Evolutionary conservation across 176 grass and related monocot species (phyloP).

Genomic region (Aegilops longissima): DNA sequence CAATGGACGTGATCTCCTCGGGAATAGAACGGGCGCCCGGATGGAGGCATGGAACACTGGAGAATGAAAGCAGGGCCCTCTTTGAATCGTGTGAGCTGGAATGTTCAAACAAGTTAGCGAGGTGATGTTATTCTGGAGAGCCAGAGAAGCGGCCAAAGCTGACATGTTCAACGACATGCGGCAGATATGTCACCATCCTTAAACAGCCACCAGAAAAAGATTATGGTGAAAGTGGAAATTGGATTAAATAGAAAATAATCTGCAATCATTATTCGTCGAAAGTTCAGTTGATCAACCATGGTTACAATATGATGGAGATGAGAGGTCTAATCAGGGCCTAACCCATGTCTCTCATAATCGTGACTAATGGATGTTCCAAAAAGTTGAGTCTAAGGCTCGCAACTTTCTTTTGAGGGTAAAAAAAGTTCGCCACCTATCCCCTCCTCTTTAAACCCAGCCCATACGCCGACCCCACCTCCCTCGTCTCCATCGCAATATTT

Average conservation of each 20-base stretch:
- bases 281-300: background rate
- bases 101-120: background rate
- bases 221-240: background rate
- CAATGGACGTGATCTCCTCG: background rate
- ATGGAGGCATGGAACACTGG: background rate
- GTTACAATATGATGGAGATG: background rate
- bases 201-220: background rate
- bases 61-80: background rate
- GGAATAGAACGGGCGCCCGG: background rate
- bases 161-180: constrained; percentile 21
- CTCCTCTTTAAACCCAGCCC: too few species aligned
- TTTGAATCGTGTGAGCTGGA: background rate
- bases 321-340: constrained; percentile 5
- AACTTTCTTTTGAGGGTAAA: too few species aligned
- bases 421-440: too few species aligned
- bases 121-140: background rate
- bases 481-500: too few species aligned
- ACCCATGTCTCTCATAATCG: background rate
- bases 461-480: too few species aligned
- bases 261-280: background rate
- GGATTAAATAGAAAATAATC: background rate
- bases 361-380: background rate
- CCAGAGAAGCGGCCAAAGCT: constrained; percentile 7
- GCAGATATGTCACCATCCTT: constrained; percentile 1
- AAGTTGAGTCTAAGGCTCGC: too few species aligned